phyloP scores from a whole-genome alignment of 2,329 filamentous ascomycete species.

The Trichoderma pleuroti region DNA sequence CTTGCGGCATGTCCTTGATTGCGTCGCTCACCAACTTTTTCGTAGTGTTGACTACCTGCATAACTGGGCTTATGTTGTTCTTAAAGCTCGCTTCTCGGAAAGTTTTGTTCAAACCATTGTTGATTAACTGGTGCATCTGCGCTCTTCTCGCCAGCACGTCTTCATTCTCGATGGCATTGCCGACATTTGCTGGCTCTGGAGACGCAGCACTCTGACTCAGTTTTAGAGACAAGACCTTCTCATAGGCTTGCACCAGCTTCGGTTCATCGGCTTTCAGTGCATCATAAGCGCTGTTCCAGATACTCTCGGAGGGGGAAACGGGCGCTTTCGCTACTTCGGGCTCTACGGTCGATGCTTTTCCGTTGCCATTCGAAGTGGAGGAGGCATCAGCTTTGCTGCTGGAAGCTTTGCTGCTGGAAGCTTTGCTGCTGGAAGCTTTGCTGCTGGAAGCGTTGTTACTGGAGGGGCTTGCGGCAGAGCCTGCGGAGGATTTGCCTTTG shows the following conservation, averaged over 20 bases:
- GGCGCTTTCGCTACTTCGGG: neutral
- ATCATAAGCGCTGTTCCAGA: neutral
- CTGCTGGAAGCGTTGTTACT: no score
- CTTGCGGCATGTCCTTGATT: constrained; percentile 31
- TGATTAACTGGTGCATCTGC: neutral
- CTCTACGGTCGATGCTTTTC: no score
- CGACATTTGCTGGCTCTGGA: neutral
- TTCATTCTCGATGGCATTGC: neutral
- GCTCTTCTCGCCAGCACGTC: neutral
- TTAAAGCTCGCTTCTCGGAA: neutral
- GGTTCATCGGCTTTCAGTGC: neutral
- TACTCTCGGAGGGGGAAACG: neutral
- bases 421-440: neutral
- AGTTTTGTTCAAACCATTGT: neutral
- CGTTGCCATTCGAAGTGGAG: neutral
- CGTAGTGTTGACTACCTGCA: neutral
- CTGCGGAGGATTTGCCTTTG: neutral
- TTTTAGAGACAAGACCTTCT: neutral
- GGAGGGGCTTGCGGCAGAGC: neutral
- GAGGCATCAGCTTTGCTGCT: neutral
- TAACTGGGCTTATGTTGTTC: neutral
- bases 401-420: neutral
- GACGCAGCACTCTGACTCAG: neutral
- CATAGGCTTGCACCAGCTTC: neutral
- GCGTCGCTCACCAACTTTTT: neutral